A percentile compares a stretch with the other conserved stretches of the same genome.
phyloP scores from a whole-genome alignment of 257 asterid species.

The Ilex asprella region DNA sequence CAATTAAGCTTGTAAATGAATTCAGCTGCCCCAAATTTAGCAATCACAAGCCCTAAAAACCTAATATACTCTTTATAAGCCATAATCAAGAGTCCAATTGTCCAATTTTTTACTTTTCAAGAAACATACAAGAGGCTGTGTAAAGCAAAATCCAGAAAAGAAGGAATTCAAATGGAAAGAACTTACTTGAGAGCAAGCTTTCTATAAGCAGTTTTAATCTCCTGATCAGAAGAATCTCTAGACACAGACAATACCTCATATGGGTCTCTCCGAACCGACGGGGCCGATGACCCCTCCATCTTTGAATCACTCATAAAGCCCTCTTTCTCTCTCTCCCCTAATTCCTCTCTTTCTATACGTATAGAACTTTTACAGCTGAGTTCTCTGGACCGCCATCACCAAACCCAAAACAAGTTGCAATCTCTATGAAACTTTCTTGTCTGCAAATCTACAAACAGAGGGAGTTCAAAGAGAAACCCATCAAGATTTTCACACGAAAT shows the following conservation, averaged over 20 bases:
- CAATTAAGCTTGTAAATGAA: slow-evolving; percentile 4
- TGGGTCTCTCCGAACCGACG: slow-evolving; percentile 75
- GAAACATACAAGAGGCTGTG: neutral
- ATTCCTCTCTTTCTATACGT: neutral
- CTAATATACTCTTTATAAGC: neutral
- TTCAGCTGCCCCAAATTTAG: neutral
- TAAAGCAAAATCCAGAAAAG: neutral
- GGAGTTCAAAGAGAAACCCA: slow-evolving; percentile 5
- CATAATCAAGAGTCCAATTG: slow-evolving; percentile 2
- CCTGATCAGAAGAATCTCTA: slow-evolving; percentile 91
- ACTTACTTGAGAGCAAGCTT: slow-evolving; percentile 96
- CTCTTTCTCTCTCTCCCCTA: slow-evolving; percentile 10
- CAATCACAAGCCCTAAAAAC: slow-evolving; percentile 6
- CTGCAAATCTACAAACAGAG: slow-evolving; percentile 17
- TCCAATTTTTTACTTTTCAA: neutral
- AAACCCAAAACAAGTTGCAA: slow-evolving; percentile 5
- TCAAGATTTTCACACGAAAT: slow-evolving; percentile 15
- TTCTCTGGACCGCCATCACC: neutral
- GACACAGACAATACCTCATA: slow-evolving; percentile 87
- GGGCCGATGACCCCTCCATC: slow-evolving; percentile 77
- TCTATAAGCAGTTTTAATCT: slow-evolving; percentile 91
- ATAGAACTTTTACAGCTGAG: neutral
- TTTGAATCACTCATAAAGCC: slow-evolving; percentile 49
- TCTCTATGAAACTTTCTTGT: slow-evolving; percentile 10
- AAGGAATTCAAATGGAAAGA: slow-evolving; percentile 3